Evolutionary conservation across 441 rosid species (phyloP).

Genomic region (Biscutella laevigata): DNA sequence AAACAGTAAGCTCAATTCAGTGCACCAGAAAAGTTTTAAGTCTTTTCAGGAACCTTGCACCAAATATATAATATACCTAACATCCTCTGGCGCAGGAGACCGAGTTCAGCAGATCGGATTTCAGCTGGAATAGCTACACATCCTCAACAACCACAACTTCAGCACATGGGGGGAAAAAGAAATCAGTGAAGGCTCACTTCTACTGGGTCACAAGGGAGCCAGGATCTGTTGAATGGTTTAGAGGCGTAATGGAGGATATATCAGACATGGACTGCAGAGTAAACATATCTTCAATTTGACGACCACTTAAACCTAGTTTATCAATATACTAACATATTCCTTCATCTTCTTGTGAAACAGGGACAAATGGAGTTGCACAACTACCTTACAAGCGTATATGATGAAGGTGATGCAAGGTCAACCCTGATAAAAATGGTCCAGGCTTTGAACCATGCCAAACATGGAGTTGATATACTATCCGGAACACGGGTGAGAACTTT

Average conservation of each 20-base stretch:
- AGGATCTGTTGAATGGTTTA: slow-evolving; percentile 98
- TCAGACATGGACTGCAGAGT: slow-evolving; percentile 88
- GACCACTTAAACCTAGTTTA: not conserved
- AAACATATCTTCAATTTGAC: slow-evolving; percentile 12
- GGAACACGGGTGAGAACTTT: slow-evolving; percentile 73
- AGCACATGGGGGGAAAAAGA: slow-evolving; percentile 37
- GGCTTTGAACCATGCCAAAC: slow-evolving; percentile 92
- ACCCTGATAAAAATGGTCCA: slow-evolving; percentile 93
- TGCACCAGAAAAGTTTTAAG: not conserved
- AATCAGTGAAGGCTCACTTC: slow-evolving; percentile 82
- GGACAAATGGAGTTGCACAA: slow-evolving; percentile 94
- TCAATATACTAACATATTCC: not conserved
- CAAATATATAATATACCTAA: slow-evolving; percentile 5
- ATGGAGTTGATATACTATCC: slow-evolving; percentile 89
- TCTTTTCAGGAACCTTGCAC: slow-evolving; percentile 1
- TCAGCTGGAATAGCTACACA: slow-evolving; percentile 59
- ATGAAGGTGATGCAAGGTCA: slow-evolving; percentile 97
- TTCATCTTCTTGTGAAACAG: slow-evolving; percentile 33
- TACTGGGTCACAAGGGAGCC: slow-evolving; percentile 98
- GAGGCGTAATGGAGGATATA: slow-evolving; percentile 93
- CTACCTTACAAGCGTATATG: slow-evolving; percentile 91
- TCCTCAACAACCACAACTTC: slow-evolving; percentile 49
- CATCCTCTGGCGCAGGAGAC: slow-evolving; percentile 41
- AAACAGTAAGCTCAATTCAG: slow-evolving; percentile 32
- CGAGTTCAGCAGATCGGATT: slow-evolving; percentile 56